phyloP scores from a whole-genome alignment of 139 green algal genomes.

The Volvox reticuliferus region DNA sequence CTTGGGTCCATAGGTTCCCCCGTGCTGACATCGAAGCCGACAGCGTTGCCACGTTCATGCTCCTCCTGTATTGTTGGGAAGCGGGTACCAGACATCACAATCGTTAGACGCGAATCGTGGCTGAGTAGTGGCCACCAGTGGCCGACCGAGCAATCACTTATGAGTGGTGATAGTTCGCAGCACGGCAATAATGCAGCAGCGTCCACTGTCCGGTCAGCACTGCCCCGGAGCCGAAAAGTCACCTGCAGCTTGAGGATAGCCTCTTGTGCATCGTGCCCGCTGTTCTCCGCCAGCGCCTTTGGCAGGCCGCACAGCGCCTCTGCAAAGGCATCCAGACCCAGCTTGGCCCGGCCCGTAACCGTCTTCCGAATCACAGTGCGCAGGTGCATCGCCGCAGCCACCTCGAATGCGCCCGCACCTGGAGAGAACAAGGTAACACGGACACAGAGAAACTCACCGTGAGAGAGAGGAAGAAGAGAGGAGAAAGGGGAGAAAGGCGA shows the following conservation, averaged over 20 bases:
- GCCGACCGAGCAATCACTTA: no score
- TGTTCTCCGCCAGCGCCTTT: conserved; percentile 97
- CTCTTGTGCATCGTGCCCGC: conserved; percentile 93
- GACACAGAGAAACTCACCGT: neutral
- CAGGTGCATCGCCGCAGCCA: conserved; percentile 89
- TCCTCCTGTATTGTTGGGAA: conserved; percentile 73
- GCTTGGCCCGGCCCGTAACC: conserved; percentile 84
- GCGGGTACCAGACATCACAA: no score
- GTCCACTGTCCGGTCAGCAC: no score
- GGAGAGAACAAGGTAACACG: no score
- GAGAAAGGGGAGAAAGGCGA: neutral
- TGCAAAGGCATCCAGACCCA: conserved; percentile 96
- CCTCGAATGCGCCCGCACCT: conserved; percentile 95
- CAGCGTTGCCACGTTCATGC: conserved; percentile 82
- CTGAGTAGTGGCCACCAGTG: no score
- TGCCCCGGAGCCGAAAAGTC: neutral
- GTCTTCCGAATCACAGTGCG: conserved; percentile 61
- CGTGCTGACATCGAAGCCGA: conserved; percentile 93
- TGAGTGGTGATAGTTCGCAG: no score
- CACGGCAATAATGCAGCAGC: no score
- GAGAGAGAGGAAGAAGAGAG: neutral
- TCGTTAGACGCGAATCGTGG: no score
- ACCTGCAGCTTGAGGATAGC: conserved; percentile 84
- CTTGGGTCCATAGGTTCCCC: conserved; percentile 89
- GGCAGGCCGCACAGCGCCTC: conserved; percentile 95